phyloP scores from a whole-genome alignment of 495 filamentous ascomycete genomes.

The Podospora bellae-mahoneyi region DNA sequence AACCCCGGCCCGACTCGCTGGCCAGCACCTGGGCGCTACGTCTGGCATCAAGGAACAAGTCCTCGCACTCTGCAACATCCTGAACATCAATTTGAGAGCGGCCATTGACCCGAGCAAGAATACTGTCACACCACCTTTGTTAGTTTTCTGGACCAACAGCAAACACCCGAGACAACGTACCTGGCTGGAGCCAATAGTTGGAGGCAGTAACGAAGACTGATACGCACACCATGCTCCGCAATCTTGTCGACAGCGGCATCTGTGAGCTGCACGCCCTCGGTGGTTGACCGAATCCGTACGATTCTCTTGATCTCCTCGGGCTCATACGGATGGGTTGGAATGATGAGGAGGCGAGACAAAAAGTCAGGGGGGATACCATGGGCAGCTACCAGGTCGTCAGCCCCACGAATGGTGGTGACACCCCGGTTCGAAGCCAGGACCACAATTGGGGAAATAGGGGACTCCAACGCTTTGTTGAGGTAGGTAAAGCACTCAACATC shows the following conservation, averaged over 20 bases:
- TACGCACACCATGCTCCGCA: constrained; percentile 75
- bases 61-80: constrained; percentile 85
- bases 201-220: constrained; percentile 87
- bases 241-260: constrained; percentile 83
- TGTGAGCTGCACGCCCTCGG: constrained; percentile 74
- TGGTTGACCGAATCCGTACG: constrained; percentile 73
- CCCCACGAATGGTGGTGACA: constrained; percentile 81
- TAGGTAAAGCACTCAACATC: constrained; percentile 99
- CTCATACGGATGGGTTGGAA: constrained; percentile 84
- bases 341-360: constrained; percentile 86
- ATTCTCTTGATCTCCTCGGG: constrained; percentile 86
- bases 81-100: constrained; percentile 71
- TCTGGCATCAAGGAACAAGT: constrained; percentile 84
- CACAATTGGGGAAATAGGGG: constrained; percentile 88
- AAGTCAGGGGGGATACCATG: constrained; percentile 94
- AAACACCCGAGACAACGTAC: constrained; percentile 32
- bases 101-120: constrained; percentile 60
- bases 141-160: constrained; percentile 7
- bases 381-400: constrained; percentile 75
- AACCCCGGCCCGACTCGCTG: constrained; percentile 58
- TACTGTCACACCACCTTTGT: constrained; percentile 37
- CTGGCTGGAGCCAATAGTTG: constrained; percentile 86
- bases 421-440: constrained; percentile 97
- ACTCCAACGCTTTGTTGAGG: constrained; percentile 93
- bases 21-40: constrained; percentile 71